These are phyloP conservation scores for Lizonia empirigonia DNA, from an alignment of 2,329 filamentous ascomycete genomes.

Conservation along the genomic window DNA sequence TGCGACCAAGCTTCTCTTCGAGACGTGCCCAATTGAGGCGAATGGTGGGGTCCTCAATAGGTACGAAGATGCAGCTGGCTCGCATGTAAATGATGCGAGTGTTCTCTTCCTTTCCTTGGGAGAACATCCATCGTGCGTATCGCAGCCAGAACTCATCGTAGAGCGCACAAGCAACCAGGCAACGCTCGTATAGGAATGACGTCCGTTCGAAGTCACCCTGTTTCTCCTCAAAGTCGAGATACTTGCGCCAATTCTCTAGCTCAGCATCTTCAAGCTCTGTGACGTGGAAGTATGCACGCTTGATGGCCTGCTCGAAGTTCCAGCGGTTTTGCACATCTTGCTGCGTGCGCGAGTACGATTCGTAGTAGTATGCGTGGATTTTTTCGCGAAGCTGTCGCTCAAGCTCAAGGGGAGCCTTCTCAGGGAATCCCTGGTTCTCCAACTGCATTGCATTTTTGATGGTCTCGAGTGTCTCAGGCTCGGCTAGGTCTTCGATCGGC, in stretches of 20 bases:
- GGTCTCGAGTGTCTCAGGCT: conserved; percentile 68
- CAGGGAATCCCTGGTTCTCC: conserved; percentile 60
- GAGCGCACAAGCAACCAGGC: conserved; percentile 87
- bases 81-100: conserved; percentile 90
- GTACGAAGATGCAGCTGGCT: conserved; percentile 82
- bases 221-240: conserved; percentile 91
- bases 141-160: conserved; percentile 99
- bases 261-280: conserved; percentile 88
- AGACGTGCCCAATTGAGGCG: conserved; percentile 93
- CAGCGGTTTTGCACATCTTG: conserved; percentile 89
- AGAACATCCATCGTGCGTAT: conserved; percentile 91
- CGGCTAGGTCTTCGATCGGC: conserved; percentile 74
- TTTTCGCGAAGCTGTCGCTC: conserved; percentile 82
- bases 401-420: conserved; percentile 74
- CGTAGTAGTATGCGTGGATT: conserved; percentile 80
- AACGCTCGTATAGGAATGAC: conserved; percentile 90
- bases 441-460: conserved; percentile 75
- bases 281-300: conserved; percentile 95
- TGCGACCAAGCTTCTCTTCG: conserved; percentile 80
- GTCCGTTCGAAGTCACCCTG: conserved; percentile 78
- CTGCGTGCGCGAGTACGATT: conserved; percentile 80
- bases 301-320: conserved; percentile 93
- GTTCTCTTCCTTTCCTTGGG: conserved; percentile 80
- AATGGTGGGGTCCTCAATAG: conserved; percentile 81
- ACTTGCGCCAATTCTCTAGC: conserved; percentile 90